A percentile compares a stretch with the other conserved stretches of the same genome.
These are phyloP conservation scores for Cytospora paraplurivora DNA, from an alignment of 2,329 filamentous ascomycete genomes.

Conservation along the genomic window DNA sequence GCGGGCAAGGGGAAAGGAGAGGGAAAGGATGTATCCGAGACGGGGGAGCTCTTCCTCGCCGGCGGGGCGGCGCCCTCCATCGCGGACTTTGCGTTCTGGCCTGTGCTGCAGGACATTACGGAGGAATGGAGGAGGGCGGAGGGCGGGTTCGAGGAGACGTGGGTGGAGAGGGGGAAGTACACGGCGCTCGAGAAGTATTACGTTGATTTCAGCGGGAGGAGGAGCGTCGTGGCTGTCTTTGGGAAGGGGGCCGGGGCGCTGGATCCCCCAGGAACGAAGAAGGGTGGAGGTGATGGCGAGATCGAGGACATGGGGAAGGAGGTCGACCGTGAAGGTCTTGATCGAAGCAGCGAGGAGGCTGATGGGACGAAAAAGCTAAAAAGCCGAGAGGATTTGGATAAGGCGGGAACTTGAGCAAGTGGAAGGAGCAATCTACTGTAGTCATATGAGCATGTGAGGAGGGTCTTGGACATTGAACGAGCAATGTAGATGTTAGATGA, in stretches of 20 bases:
- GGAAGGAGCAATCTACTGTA: too few relatives aligned
- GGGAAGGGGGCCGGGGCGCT: background rate
- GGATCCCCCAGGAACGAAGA: background rate
- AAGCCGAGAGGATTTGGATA: background rate
- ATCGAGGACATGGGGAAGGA: background rate
- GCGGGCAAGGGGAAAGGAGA: too few relatives aligned
- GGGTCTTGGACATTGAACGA: background rate
- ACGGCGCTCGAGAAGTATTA: constrained; percentile 43
- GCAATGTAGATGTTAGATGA: background rate
- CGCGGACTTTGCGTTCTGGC: constrained; percentile 61
- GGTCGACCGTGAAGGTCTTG: background rate
- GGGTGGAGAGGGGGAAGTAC: constrained; percentile 32
- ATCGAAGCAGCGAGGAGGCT: background rate
- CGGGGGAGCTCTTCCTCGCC: constrained; percentile 45
- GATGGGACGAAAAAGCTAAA: background rate
- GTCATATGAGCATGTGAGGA: too few relatives aligned
- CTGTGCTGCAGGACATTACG: constrained; percentile 52
- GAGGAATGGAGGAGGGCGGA: constrained; percentile 37
- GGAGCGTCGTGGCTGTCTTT: constrained; percentile 28
- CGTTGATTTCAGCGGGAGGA: constrained; percentile 33
- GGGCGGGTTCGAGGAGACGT: constrained; percentile 28
- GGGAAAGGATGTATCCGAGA: constrained; percentile 26
- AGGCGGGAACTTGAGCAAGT: background rate
- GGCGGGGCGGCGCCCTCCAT: constrained; percentile 44
- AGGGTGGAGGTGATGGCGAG: background rate